These are phyloP conservation scores for Rhizomucor miehei DNA, from an alignment of 371 early-diverging fungal species.

Conservation along the genomic window DNA sequence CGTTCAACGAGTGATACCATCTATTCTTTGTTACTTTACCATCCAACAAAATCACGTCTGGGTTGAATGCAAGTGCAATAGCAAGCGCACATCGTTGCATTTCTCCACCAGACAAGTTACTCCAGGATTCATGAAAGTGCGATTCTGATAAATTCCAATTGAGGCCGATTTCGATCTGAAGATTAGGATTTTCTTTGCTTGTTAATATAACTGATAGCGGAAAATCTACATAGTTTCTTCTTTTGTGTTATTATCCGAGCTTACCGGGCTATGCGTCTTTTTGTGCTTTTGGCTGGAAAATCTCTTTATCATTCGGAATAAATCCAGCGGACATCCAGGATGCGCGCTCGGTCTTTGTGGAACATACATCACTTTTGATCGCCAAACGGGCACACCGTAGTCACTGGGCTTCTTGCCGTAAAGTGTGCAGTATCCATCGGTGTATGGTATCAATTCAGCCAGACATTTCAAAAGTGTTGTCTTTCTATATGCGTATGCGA, in stretches of 20 bases:
- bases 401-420: slow-evolving; percentile 59
- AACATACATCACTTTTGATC: slow-evolving; percentile 80
- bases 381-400: slow-evolving; percentile 72
- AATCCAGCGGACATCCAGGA: slow-evolving; percentile 72
- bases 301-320: slow-evolving; percentile 55
- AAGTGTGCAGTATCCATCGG: slow-evolving; percentile 58
- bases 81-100: slow-evolving; percentile 84
- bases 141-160: slow-evolving; percentile 68
- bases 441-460: slow-evolving; percentile 69
- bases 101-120: slow-evolving; percentile 85
- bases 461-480: slow-evolving; percentile 84
- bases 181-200: too few relatives aligned
- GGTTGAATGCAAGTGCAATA: slow-evolving; percentile 74
- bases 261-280: not conserved
- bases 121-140: slow-evolving; percentile 76
- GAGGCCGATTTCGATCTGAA: slow-evolving; percentile 42
- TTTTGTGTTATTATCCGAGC: too few relatives aligned
- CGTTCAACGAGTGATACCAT: too few relatives aligned
- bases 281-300: slow-evolving; percentile 53
- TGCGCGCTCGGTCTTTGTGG: slow-evolving; percentile 80
- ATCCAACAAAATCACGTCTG: slow-evolving; percentile 79
- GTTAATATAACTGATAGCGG: too few relatives aligned
- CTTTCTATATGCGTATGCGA: too few relatives aligned
- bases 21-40: too few relatives aligned
- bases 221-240: too few relatives aligned